A percentile compares a stretch with the other conserved stretches of the same genome.
phyloP scores from a whole-genome alignment of 139 green algal genomes.

The Zygnema cylindricum region DNA sequence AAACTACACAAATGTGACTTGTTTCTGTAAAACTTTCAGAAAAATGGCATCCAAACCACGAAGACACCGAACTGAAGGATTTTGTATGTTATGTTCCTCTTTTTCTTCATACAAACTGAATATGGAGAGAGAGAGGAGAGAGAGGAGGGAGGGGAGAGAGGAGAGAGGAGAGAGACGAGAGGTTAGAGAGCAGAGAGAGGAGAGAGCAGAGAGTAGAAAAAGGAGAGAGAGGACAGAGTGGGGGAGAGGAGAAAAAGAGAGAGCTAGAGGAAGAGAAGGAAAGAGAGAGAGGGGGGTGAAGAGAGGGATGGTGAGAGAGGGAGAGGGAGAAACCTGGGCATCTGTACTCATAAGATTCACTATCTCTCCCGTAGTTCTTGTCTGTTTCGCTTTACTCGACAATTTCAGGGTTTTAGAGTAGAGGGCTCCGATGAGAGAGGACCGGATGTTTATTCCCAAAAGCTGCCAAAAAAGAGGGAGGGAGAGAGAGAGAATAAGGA shows the following conservation, averaged over 20 bases:
- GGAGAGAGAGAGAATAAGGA: neutral
- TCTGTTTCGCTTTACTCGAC: neutral
- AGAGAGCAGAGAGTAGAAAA: neutral
- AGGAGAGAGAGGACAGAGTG: neutral
- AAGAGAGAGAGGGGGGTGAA: neutral
- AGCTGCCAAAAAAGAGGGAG: slow-evolving; percentile 2
- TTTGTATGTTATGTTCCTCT: too few species aligned
- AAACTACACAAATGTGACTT: too few species aligned
- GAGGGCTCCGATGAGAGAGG: neutral
- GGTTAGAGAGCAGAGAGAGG: slow-evolving; percentile 1
- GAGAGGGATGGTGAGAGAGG: neutral
- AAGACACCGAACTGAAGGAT: too few species aligned
- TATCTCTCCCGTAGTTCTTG: neutral
- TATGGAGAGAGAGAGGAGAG: neutral
- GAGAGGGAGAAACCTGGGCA: neutral
- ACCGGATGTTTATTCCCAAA: slow-evolving; percentile 22
- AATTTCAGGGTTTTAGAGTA: neutral
- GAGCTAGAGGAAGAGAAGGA: neutral
- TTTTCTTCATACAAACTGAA: too few species aligned
- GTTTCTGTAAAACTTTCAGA: too few species aligned
- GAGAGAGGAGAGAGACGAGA: neutral
- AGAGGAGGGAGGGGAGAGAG: neutral
- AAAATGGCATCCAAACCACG: too few species aligned
- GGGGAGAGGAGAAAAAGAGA: neutral
- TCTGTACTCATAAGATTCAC: slow-evolving; percentile 41